These are phyloP conservation scores for Pythium sp. DNA, from an alignment of 352 stramenopile species.

Conservation along the genomic window DNA sequence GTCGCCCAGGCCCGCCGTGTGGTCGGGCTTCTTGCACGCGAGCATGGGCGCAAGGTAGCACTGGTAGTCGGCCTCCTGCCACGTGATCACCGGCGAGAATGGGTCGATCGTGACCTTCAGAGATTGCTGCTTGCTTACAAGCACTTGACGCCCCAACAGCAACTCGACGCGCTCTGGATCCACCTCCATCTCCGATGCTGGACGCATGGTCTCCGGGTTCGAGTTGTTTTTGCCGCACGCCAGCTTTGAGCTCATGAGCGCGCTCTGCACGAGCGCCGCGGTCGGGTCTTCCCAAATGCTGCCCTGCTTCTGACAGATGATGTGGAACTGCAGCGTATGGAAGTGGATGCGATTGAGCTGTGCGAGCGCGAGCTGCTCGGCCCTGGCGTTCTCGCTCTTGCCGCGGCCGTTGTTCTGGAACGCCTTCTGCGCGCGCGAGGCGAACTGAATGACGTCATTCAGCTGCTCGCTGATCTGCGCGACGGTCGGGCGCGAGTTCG, in stretches of 20 bases:
- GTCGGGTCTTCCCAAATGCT: slow-evolving; percentile 72
- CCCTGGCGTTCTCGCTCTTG: slow-evolving; percentile 12
- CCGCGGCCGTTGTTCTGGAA: slow-evolving; percentile 33
- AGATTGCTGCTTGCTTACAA: slow-evolving; percentile 53
- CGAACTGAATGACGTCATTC: slow-evolving; percentile 65
- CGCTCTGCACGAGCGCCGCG: slow-evolving; percentile 64
- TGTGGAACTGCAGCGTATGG: slow-evolving; percentile 86
- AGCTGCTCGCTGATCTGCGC: slow-evolving; percentile 72
- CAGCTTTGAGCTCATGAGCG: slow-evolving; percentile 82
- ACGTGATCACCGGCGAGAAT: slow-evolving; percentile 60
- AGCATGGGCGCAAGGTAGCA: slow-evolving; percentile 80
- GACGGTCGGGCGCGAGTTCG: slow-evolving; percentile 69
- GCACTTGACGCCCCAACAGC: slow-evolving; percentile 47
- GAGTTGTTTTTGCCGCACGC: slow-evolving; percentile 62
- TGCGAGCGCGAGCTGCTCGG: slow-evolving; percentile 40
- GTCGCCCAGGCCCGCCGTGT: slow-evolving; percentile 78
- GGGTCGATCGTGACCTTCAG: slow-evolving; percentile 64
- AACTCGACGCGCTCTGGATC: slow-evolving; percentile 70
- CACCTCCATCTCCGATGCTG: slow-evolving; percentile 65
- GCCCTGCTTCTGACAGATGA: slow-evolving; percentile 68
- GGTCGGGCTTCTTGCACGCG: slow-evolving; percentile 78
- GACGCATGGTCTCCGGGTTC: slow-evolving; percentile 42
- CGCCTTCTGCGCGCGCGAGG: slow-evolving; percentile 37
- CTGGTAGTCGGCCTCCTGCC: slow-evolving; percentile 71
- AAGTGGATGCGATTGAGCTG: slow-evolving; percentile 82